Conservation (phyloP, 345 rosid species). For the Geranium brycei region DNA sequence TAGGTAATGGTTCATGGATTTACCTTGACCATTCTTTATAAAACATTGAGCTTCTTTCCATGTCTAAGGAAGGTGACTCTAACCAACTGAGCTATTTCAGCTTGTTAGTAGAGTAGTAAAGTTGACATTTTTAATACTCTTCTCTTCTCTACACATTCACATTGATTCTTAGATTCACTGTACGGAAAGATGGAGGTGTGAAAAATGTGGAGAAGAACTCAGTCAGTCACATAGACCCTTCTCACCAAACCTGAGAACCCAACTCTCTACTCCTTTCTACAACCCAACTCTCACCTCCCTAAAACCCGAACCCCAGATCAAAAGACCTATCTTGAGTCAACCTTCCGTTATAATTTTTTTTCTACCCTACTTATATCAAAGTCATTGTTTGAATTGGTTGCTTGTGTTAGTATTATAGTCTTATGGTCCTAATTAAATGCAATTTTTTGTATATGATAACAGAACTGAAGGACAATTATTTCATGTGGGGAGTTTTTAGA, state of each 20-base stretch:
- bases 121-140: no score
- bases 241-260: constrained; percentile 27
- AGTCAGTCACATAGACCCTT: constrained; percentile 15
- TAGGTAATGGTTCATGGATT: constrained; percentile 1
- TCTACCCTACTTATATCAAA: no score
- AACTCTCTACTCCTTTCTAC: constrained; percentile 69
- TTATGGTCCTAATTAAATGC: no score
- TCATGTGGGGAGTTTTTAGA: no score
- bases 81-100: constrained; percentile 84
- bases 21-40: constrained; percentile 64
- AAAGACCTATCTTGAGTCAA: constrained; percentile 6
- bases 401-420: no score
- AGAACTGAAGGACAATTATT: no score
- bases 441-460: no score
- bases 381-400: no score
- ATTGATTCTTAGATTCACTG: not conserved
- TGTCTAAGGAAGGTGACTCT: constrained; percentile 44
- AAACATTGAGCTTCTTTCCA: constrained; percentile 64
- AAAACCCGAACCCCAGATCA: constrained; percentile 1
- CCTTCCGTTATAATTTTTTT: no score
- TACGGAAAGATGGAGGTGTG: constrained; percentile 1
- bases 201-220: constrained; percentile 36
- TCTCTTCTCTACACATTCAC: no score
- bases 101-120: no score
- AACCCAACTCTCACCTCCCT: constrained; percentile 23